Percentiles rank a stretch among this genome's conserved stretches.
These are phyloP conservation scores for Picea glauca DNA, from an alignment of 75 land plant genomes.

Conservation along the genomic window DNA sequence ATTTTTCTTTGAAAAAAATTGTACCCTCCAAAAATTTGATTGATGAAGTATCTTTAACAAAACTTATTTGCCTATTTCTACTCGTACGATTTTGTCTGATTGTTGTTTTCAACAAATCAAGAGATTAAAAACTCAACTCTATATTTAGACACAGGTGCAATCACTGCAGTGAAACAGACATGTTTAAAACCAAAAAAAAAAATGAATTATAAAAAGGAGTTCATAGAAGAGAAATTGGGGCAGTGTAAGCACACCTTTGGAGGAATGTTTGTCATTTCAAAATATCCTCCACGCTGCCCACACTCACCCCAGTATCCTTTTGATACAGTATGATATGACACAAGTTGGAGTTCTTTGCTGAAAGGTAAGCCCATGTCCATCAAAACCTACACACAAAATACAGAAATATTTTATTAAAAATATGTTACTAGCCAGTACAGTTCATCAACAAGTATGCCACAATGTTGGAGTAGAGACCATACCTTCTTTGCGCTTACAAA, in stretches of 20 bases:
- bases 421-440: background rate
- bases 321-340: constrained; percentile 94
- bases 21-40: background rate
- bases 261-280: constrained; percentile 93
- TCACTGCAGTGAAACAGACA: background rate
- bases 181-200: background rate
- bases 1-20: background rate
- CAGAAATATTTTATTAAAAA: background rate
- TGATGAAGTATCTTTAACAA: background rate
- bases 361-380: constrained; percentile 82
- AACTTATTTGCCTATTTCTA: background rate
- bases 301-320: constrained; percentile 98
- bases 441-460: background rate
- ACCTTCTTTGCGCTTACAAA: constrained; percentile 97
- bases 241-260: constrained; percentile 47
- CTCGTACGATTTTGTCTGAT: too few species aligned
- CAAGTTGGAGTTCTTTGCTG: constrained; percentile 76
- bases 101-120: background rate
- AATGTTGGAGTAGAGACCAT: constrained; percentile 5
- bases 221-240: too few species aligned
- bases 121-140: background rate
- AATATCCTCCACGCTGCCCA: constrained; percentile 98
- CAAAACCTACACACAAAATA: constrained; percentile 45
- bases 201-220: background rate
- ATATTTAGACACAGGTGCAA: background rate